phyloP scores from a whole-genome alignment of 1,284 basidiomycete species.

The Rhodotorula sp. region DNA sequence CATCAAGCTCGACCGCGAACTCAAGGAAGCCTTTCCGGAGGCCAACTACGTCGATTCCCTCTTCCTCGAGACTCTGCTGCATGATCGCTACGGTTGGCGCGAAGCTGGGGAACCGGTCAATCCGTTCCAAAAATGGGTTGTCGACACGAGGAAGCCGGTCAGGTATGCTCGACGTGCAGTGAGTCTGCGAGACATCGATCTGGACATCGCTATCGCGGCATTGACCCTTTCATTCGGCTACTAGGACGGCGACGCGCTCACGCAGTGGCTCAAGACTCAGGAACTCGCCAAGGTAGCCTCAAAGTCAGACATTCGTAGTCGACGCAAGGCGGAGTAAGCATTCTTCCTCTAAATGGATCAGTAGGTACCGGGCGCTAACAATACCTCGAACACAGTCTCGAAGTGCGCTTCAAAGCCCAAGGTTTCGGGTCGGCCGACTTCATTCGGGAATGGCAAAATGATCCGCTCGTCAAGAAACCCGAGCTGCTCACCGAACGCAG shows the following conservation, averaged over 20 bases:
- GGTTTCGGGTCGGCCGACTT: conserved; percentile 2
- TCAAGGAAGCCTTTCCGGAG: neutral
- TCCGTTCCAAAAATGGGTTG: conserved; percentile 1
- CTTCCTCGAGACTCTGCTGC: neutral
- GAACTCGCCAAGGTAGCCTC: neutral
- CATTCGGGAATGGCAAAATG: neutral
- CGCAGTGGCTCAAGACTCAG: neutral
- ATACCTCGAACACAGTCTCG: neutral
- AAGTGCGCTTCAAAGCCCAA: neutral
- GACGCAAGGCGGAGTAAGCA: conserved; percentile 12
- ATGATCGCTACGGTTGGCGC: no score
- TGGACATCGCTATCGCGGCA: no score
- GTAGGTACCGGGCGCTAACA: neutral
- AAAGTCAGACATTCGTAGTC: conserved; percentile 1
- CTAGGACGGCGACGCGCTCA: conserved; percentile 8
- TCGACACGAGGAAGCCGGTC: neutral
- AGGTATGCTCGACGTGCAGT: neutral
- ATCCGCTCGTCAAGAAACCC: neutral
- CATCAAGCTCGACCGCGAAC: neutral
- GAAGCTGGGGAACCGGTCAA: neutral
- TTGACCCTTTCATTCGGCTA: neutral
- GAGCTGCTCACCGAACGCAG: conserved; percentile 4
- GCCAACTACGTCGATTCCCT: neutral
- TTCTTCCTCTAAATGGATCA: neutral
- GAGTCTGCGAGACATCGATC: neutral